Evolutionary conservation across 2,329 filamentous ascomycete species (phyloP).

Genomic region (Phaeosphaeriaceae sp.): DNA sequence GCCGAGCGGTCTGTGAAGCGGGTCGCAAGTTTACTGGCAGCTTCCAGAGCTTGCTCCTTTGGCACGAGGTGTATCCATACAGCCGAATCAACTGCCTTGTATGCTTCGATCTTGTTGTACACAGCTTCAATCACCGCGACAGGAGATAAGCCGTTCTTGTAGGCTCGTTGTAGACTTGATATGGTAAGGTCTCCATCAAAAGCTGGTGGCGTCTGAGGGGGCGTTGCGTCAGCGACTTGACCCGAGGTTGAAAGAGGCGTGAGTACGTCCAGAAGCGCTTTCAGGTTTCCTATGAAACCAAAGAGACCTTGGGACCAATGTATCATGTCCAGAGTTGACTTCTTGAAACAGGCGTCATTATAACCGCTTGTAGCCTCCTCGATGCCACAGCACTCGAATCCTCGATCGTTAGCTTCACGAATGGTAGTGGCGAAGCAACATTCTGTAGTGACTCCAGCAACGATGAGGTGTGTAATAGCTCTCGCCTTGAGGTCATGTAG

Average conservation of each 20-base stretch:
- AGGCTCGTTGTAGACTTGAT: constrained; percentile 52
- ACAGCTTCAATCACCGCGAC: constrained; percentile 54
- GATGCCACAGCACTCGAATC: constrained; percentile 63
- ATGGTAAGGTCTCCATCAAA: constrained; percentile 56
- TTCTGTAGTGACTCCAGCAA: constrained; percentile 66
- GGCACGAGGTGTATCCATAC: constrained; percentile 60
- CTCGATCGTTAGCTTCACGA: constrained; percentile 66
- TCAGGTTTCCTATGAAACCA: constrained; percentile 55
- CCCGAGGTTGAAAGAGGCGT: constrained; percentile 17
- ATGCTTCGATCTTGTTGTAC: constrained; percentile 57
- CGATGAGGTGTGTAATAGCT: constrained; percentile 64
- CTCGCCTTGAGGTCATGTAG: constrained; percentile 61
- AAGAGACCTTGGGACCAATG: constrained; percentile 61
- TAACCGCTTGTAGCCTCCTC: constrained; percentile 57
- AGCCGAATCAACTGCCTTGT: constrained; percentile 55
- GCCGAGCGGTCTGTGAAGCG: constrained; percentile 50
- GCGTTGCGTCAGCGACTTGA: constrained; percentile 14
- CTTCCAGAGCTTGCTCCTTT: constrained; percentile 49
- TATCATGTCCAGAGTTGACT: constrained; percentile 58
- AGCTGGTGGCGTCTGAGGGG: constrained; percentile 47
- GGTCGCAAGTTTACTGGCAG: constrained; percentile 50
- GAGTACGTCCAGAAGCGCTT: constrained; percentile 49
- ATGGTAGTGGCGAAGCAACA: constrained; percentile 65
- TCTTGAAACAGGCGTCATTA: constrained; percentile 55
- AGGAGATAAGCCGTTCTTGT: constrained; percentile 54